Conservation (phyloP, 495 filamentous ascomycete genomes). For the Filosporella fistucella region DNA sequence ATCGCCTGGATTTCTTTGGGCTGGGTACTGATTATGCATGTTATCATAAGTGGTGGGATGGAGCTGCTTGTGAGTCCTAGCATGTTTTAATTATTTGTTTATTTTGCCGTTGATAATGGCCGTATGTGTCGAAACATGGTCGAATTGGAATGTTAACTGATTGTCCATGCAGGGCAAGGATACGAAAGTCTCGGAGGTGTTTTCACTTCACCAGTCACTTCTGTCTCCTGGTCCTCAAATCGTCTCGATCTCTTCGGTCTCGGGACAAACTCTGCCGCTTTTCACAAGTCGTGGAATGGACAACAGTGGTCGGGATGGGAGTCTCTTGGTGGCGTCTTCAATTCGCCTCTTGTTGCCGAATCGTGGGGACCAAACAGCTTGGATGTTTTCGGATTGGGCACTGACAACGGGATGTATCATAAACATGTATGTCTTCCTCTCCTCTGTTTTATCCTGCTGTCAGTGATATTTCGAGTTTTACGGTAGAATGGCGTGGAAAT, state of each 20-base stretch:
- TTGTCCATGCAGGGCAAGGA: too few relatives aligned
- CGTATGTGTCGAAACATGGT: too few relatives aligned
- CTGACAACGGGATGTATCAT: background rate
- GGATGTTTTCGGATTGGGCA: background rate
- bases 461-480: too few relatives aligned
- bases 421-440: too few relatives aligned
- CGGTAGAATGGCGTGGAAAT: too few relatives aligned
- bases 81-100: too few relatives aligned
- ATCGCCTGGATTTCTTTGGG: constrained; percentile 24
- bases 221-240: constrained; percentile 26
- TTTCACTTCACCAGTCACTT: constrained; percentile 16
- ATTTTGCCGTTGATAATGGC: too few relatives aligned
- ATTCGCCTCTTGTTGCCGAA: background rate
- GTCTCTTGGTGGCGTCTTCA: background rate
- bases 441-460: too few relatives aligned
- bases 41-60: constrained; percentile 26
- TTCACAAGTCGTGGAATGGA: constrained; percentile 16
- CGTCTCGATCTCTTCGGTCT: constrained; percentile 31
- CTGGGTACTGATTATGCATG: constrained; percentile 15
- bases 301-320: background rate
- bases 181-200: constrained; percentile 27
- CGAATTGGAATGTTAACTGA: too few relatives aligned
- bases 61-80: too few relatives aligned
- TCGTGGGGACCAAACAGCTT: background rate
- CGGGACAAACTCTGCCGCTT: constrained; percentile 19